Conservation (phyloP, 441 rosid species). For the Lepidium campestre region DNA sequence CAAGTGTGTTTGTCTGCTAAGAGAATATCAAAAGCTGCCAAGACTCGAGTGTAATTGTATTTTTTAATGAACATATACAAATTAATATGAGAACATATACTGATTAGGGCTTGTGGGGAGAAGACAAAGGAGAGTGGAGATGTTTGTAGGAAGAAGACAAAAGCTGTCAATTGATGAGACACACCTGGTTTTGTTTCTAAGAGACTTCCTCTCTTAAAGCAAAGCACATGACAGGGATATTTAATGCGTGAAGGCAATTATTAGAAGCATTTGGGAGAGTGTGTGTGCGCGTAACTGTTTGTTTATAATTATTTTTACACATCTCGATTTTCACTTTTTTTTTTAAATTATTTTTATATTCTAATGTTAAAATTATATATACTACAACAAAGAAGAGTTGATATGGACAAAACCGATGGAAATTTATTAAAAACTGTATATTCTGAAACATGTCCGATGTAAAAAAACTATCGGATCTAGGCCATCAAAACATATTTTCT, state of each 20-base stretch:
- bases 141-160: conserved; percentile 20
- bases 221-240: background rate
- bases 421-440: too few relatives aligned
- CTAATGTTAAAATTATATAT: too few relatives aligned
- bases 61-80: background rate
- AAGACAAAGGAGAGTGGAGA: background rate
- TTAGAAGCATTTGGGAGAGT: conserved; percentile 6
- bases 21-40: conserved; percentile 63
- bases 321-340: too few relatives aligned
- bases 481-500: too few relatives aligned
- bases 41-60: background rate
- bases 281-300: background rate
- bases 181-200: conserved; percentile 2
- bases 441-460: too few relatives aligned
- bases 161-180: conserved; percentile 19
- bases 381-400: too few relatives aligned
- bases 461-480: too few relatives aligned
- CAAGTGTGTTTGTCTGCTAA: conserved; percentile 42
- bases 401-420: too few relatives aligned
- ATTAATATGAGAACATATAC: background rate
- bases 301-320: too few relatives aligned
- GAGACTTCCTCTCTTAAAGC: background rate
- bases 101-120: conserved; percentile 11
- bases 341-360: too few relatives aligned
- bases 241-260: conserved; percentile 52